Percentiles rank a stretch among this genome's conserved stretches.
These are phyloP conservation scores for Candida maltosa DNA, from an alignment of 805 yeast genomes.

Conservation along the genomic window DNA sequence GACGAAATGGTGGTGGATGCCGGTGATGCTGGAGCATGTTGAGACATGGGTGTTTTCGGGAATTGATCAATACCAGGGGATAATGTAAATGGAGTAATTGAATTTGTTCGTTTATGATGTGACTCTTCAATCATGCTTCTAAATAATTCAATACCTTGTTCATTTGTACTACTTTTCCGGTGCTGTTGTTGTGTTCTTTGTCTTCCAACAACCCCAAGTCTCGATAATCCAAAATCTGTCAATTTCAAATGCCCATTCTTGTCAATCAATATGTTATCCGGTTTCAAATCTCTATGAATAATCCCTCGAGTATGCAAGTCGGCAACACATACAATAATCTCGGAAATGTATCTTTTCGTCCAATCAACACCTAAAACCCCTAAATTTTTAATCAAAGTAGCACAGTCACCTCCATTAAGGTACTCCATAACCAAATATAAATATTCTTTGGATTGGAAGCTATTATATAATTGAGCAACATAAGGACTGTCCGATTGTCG, in stretches of 20 bases:
- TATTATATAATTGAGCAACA: slow-evolving; percentile 83
- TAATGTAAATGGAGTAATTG: slow-evolving; percentile 44
- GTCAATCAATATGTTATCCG: slow-evolving; percentile 89
- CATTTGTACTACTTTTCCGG: slow-evolving; percentile 40
- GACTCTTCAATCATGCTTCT: slow-evolving; percentile 23
- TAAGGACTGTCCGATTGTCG: slow-evolving; percentile 90
- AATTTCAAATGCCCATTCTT: slow-evolving; percentile 83
- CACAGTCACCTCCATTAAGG: slow-evolving; percentile 92
- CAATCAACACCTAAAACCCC: slow-evolving; percentile 84
- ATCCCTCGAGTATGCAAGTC: slow-evolving; percentile 87
- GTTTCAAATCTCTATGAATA: slow-evolving; percentile 92
- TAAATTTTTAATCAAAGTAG: slow-evolving; percentile 76
- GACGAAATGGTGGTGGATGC: not conserved
- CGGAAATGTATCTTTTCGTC: slow-evolving; percentile 84
- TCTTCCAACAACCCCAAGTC: slow-evolving; percentile 84
- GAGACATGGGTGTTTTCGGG: no score
- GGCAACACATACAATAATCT: slow-evolving; percentile 84
- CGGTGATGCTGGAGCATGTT: slow-evolving; percentile 4
- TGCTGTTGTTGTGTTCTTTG: slow-evolving; percentile 53
- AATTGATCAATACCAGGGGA: slow-evolving; percentile 37
- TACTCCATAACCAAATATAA: slow-evolving; percentile 95
- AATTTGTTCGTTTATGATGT: slow-evolving; percentile 31
- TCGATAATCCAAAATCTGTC: slow-evolving; percentile 91
- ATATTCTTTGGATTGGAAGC: slow-evolving; percentile 86
- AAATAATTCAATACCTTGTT: slow-evolving; percentile 40